Base-by-base conservation (phyloP, 345 rosid genomes). In the Syzygium aqueum region DNA sequence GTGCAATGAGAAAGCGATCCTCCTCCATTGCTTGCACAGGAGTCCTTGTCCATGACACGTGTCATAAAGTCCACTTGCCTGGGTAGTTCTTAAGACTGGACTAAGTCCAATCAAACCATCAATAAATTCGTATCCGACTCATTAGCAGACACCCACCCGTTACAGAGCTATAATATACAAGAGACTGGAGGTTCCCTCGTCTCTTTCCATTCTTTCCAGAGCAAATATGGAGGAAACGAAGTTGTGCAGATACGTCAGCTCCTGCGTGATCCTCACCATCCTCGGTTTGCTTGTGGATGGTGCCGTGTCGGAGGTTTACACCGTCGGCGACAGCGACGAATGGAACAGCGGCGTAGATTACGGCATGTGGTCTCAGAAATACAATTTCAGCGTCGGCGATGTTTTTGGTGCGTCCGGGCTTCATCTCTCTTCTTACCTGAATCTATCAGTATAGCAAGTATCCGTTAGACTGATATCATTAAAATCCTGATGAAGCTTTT, bases 321-420 rank as follows among this genome's bases (percentile, higher is more conserved):
- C 84, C 1, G 95, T 94, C 56, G 96, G 96, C 1, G 95, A 88
- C 51, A 92, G 84, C 11, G 85, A 90, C 16, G 85, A 67, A 9
- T 93, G 96, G 96, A 86, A 87, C 85, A 53, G 88, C 3, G 91
- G 88, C 52, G 84, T 80, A 2, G 84, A 93, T 82, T 94, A 67
- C 33, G 91, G 65, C 30, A 63, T 86, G 13, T 94, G 96, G 96
- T 88, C 93, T 22, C 78, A 56, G 57, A 87, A 90, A 87, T 89
- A 91, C 90, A 91, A 92, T 86, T 94, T 91, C 86, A 94, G 87
- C 77, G 85, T 88, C 30, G 93, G 95, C 49, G 96, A 94, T 89
- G 85, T 87, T 88, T 92, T 94, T 46, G 95, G 96, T 94, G 87
- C 23, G 87, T 33, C 37, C 37, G 28, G 30, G 11, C 27, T 46